Evolutionary conservation across 1,139 yeast species (phyloP).

Genomic region (Pichia sp.): DNA sequence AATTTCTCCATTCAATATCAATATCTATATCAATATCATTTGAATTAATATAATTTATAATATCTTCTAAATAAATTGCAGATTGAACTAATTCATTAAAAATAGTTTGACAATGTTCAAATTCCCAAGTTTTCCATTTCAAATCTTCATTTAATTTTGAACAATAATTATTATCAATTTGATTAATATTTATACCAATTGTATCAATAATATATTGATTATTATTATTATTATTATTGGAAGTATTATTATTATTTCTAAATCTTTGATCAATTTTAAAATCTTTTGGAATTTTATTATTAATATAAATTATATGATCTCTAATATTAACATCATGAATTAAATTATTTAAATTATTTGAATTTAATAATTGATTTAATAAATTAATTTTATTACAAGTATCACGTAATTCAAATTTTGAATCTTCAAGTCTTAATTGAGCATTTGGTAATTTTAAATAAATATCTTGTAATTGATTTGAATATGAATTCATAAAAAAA

Average conservation of each 20-base stretch:
- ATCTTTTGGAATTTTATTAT: conserved; percentile 24
- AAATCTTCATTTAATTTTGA: conserved; percentile 33
- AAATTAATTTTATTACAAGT: conserved; percentile 56
- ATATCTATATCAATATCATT: not conserved
- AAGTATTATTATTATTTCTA: conserved; percentile 7
- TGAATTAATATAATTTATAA: conserved; percentile 24
- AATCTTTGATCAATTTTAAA: conserved; percentile 12
- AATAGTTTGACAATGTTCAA: conserved; percentile 39
- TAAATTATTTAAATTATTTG: conserved; percentile 7
- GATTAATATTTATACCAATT: conserved; percentile 19
- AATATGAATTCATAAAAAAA: conserved; percentile 32
- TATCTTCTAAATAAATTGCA: conserved; percentile 39
- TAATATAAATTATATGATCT: conserved; percentile 27
- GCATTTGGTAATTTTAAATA: conserved; percentile 53
- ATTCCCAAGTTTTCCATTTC: conserved; percentile 35
- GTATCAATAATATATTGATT: conserved; percentile 5
- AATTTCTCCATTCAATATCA: conserved; percentile 10
- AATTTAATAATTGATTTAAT: conserved; percentile 29
- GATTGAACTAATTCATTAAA: conserved; percentile 34
- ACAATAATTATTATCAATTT: conserved; percentile 32
- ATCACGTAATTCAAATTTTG: conserved; percentile 57
- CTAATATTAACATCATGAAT: conserved; percentile 22
- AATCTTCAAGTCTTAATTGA: conserved; percentile 60
- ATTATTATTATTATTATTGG: too few species aligned
- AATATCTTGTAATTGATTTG: conserved; percentile 34